Evolutionary conservation across 2,329 filamentous ascomycete species (phyloP).

Genomic region (Aureobasidium melanogenum): DNA sequence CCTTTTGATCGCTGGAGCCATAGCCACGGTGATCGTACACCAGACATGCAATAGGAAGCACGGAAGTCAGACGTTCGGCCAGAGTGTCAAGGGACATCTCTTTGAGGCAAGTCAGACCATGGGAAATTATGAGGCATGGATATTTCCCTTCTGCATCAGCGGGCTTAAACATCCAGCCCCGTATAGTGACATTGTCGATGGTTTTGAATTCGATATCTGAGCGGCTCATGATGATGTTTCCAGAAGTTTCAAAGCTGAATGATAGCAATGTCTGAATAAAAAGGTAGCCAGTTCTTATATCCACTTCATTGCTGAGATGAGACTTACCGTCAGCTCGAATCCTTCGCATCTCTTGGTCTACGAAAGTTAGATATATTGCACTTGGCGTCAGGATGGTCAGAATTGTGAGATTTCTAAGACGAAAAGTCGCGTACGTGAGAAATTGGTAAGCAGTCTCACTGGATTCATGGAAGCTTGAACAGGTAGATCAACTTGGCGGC

Average conservation of each 20-base stretch:
- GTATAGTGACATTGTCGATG: conserved; percentile 11
- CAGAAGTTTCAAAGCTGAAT: neutral
- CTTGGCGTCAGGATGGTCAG: neutral
- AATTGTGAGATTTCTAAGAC: neutral
- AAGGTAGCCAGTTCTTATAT: neutral
- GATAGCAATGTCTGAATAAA: neutral
- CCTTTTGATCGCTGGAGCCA: conserved; percentile 23
- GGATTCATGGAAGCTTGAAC: neutral
- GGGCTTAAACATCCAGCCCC: conserved; percentile 11
- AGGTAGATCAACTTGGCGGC: neutral
- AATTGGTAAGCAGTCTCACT: too few species aligned
- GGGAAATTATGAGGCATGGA: conserved; percentile 10
- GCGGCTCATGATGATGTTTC: neutral
- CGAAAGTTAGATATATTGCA: neutral
- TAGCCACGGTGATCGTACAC: conserved; percentile 30
- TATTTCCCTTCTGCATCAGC: neutral
- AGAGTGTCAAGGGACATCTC: conserved; percentile 6
- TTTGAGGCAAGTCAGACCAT: conserved; percentile 7
- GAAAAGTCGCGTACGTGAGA: neutral
- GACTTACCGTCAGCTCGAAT: neutral
- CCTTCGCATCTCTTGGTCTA: neutral
- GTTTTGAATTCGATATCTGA: conserved; percentile 11
- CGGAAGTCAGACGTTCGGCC: conserved; percentile 1
- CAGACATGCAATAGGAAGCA: conserved; percentile 20
- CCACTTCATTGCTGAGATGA: neutral